Evolutionary conservation across 2,329 filamentous ascomycete genomes (phyloP).

Genomic region (Sphaceloma murrayae): DNA sequence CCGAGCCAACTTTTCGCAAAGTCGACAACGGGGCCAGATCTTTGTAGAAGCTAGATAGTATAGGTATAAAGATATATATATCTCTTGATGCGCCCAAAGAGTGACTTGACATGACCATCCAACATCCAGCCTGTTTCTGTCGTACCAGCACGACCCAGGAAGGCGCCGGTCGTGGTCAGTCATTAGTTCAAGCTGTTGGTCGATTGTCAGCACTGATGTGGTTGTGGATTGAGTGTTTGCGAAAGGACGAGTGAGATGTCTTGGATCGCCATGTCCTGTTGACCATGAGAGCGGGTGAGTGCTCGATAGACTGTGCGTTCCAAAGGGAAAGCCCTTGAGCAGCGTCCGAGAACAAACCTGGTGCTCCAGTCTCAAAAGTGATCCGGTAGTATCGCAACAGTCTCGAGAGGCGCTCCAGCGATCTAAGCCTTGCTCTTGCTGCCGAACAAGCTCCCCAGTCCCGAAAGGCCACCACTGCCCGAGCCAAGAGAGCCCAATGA

Average conservation of each 20-base stretch:
- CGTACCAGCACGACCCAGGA: neutral
- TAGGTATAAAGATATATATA: no score
- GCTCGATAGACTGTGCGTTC: neutral
- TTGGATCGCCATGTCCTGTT: neutral
- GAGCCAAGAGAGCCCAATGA: neutral
- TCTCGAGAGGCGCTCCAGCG: neutral
- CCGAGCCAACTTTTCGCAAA: no score
- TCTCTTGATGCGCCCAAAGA: no score
- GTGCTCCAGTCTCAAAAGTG: no score
- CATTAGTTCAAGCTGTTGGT: neutral
- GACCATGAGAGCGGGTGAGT: neutral
- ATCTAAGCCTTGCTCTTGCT: neutral
- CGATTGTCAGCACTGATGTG: neutral
- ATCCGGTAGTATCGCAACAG: neutral
- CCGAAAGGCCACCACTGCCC: neutral
- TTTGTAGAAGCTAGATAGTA: neutral
- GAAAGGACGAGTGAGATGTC: neutral
- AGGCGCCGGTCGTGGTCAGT: neutral
- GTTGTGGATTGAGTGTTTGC: neutral
- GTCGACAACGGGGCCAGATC: no score
- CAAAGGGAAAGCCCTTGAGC: no score
- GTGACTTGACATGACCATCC: neutral
- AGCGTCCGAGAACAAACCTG: no score
- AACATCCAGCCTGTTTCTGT: neutral
- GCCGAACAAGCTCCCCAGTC: neutral